Evolutionary conservation across 208 protist species (phyloP).

Genomic region (Crithidia bombi): DNA sequence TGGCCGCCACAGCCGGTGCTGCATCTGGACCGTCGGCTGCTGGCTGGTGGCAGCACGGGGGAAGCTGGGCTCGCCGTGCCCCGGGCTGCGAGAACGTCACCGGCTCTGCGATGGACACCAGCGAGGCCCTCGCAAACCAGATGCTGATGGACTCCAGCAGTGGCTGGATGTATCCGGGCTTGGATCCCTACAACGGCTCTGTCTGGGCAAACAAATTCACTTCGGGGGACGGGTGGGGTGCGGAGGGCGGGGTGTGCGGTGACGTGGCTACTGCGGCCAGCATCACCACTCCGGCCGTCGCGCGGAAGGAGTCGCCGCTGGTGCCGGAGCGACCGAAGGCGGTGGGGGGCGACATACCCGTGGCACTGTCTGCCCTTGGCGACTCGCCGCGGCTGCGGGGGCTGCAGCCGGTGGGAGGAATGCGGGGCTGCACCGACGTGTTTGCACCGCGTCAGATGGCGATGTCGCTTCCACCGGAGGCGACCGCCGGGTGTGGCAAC

Average conservation of each 20-base stretch:
- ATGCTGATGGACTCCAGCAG: constrained; percentile 26
- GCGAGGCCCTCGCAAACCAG: constrained; percentile 20
- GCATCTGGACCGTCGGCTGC: neutral
- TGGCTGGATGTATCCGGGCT: constrained; percentile 13
- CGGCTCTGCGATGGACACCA: constrained; percentile 10
- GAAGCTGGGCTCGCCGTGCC: neutral
- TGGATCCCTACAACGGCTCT: constrained; percentile 3
- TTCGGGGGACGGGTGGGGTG: neutral
- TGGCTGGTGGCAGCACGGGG: constrained; percentile 2
- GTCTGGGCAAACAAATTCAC: constrained; percentile 11
- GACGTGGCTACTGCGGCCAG: constrained; percentile 4
- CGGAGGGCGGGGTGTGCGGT: neutral
- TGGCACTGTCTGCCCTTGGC: constrained; percentile 17
- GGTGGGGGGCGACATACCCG: constrained; percentile 14
- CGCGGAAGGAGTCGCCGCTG: neutral
- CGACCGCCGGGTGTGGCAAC: neutral
- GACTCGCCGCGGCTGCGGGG: neutral
- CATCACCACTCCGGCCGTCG: neutral
- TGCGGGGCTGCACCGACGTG: neutral
- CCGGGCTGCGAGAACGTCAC: constrained; percentile 2
- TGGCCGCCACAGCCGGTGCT: neutral
- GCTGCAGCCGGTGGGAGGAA: neutral
- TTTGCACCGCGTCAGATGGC: neutral
- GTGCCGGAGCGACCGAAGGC: constrained; percentile 3
- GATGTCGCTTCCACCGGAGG: constrained; percentile 6